A percentile compares a stretch with the other conserved stretches of the same genome.
phyloP scores from a whole-genome alignment of 108 stramenopile species.

The Seminavis robusta region DNA sequence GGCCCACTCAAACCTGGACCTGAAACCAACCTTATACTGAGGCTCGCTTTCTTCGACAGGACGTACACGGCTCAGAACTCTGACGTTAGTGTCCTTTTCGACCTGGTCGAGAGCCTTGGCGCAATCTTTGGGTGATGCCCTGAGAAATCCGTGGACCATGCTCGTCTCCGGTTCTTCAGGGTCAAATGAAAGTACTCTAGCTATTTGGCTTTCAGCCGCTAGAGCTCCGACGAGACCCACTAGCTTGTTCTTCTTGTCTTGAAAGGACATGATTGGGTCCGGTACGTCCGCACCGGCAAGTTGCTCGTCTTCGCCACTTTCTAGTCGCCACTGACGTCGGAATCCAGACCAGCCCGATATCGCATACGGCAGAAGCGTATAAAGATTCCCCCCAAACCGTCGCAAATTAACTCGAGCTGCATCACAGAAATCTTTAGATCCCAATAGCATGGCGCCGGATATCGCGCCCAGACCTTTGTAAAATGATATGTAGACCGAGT shows the following conservation, averaged over 20 bases:
- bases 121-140: constrained; percentile 22
- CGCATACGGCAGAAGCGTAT: constrained; percentile 62
- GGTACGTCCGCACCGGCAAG: neutral
- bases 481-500: constrained; percentile 75
- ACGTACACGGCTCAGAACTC: constrained; percentile 36
- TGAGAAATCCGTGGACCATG: constrained; percentile 72
- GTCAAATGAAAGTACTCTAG: constrained; percentile 49
- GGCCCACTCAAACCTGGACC: constrained; percentile 61
- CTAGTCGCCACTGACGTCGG: constrained; percentile 3
- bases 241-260: constrained; percentile 45
- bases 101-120: constrained; percentile 24
- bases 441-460: constrained; percentile 76
- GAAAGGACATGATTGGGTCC: no score
- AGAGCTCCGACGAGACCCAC: constrained; percentile 21
- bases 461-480: constrained; percentile 79
- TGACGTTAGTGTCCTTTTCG: constrained; percentile 23
- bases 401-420: constrained; percentile 72
- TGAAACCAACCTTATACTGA: constrained; percentile 22
- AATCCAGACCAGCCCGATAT: constrained; percentile 67
- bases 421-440: constrained; percentile 46
- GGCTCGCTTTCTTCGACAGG: constrained; percentile 6
- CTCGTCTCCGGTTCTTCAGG: constrained; percentile 51
- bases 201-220: constrained; percentile 6
- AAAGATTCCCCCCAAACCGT: constrained; percentile 82
- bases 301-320: neutral